These are phyloP conservation scores for Rhodomyrtus psidioides DNA, from an alignment of 441 rosid genomes.

Conservation along the genomic window DNA sequence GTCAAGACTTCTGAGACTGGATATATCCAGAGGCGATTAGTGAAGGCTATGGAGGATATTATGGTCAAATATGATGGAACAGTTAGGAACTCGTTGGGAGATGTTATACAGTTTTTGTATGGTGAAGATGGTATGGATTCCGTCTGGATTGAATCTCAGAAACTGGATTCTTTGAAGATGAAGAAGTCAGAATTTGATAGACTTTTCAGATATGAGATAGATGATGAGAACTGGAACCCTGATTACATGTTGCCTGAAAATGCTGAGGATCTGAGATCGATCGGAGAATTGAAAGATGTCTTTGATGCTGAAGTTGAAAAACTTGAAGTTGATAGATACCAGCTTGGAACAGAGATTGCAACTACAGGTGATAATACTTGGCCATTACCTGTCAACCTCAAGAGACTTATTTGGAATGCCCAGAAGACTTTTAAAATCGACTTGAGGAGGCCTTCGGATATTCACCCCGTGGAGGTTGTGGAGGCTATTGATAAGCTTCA, in stretches of 20 bases:
- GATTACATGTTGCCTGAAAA: constrained; percentile 64
- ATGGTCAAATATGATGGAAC: constrained; percentile 99
- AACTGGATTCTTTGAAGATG: constrained; percentile 88
- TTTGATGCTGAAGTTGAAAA: constrained; percentile 90
- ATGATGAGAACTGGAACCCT: constrained; percentile 83
- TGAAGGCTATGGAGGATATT: constrained; percentile 99
- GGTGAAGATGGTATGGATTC: constrained; percentile 99
- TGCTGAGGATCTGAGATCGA: constrained; percentile 80
- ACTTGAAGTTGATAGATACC: constrained; percentile 70
- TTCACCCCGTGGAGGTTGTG: constrained; percentile 97
- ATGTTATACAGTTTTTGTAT: constrained; percentile 95
- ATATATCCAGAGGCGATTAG: constrained; percentile 95
- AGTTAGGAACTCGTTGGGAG: constrained; percentile 94
- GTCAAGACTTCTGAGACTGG: constrained; percentile 99
- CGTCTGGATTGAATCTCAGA: constrained; percentile 95
- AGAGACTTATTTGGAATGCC: constrained; percentile 89
- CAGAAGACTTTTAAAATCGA: constrained; percentile 94
- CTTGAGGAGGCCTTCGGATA: constrained; percentile 68
- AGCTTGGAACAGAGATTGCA: constrained; percentile 87
- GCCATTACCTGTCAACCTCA: constrained; percentile 93
- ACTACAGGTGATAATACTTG: constrained; percentile 81
- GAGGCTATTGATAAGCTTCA: constrained; percentile 97
- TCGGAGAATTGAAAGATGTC: constrained; percentile 77
- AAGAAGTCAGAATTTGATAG: constrained; percentile 65
- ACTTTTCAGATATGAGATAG: constrained; percentile 74